A percentile compares a stretch with the other conserved stretches of the same genome.
These are phyloP conservation scores for Samsoniella hepiali DNA, from an alignment of 2,329 filamentous ascomycete genomes.

Conservation along the genomic window DNA sequence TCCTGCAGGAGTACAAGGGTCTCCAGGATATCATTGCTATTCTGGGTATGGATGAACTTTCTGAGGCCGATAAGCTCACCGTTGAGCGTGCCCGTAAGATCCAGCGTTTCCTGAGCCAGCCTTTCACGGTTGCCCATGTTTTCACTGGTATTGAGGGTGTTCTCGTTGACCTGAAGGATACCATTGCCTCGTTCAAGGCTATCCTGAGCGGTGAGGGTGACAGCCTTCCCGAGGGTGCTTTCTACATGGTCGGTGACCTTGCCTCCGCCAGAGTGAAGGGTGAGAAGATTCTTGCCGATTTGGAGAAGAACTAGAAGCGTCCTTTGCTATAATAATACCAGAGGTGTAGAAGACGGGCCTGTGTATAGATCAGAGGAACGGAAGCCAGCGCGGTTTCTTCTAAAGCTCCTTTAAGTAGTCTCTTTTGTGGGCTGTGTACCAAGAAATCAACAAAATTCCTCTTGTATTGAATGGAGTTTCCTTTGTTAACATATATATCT, in stretches of 20 bases:
- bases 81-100: slow-evolving; percentile 99
- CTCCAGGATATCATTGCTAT: slow-evolving; percentile 99
- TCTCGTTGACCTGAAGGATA: slow-evolving; percentile 98
- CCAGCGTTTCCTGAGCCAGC: slow-evolving; percentile 99
- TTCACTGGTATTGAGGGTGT: slow-evolving; percentile 93
- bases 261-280: slow-evolving; percentile 92
- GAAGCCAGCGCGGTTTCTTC: slow-evolving; percentile 46
- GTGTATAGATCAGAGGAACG: slow-evolving; percentile 59
- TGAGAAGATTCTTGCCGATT: slow-evolving; percentile 98
- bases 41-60: slow-evolving; percentile 99
- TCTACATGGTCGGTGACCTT: slow-evolving; percentile 99
- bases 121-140: slow-evolving; percentile 84
- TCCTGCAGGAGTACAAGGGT: slow-evolving; percentile 99
- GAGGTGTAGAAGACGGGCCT: slow-evolving; percentile 38
- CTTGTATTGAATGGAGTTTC: slow-evolving; percentile 36
- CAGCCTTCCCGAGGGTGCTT: slow-evolving; percentile 84
- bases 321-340: slow-evolving; percentile 35
- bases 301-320: slow-evolving; percentile 60
- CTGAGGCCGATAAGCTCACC: slow-evolving; percentile 98
- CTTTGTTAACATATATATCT: slow-evolving; percentile 21
- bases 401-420: slow-evolving; percentile 52
- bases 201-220: slow-evolving; percentile 95
- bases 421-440: slow-evolving; percentile 61
- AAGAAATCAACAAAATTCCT: slow-evolving; percentile 52
- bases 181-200: slow-evolving; percentile 94